These are phyloP conservation scores for Dryas integrifolia DNA, from an alignment of 331 rosid genomes.

Conservation along the genomic window DNA sequence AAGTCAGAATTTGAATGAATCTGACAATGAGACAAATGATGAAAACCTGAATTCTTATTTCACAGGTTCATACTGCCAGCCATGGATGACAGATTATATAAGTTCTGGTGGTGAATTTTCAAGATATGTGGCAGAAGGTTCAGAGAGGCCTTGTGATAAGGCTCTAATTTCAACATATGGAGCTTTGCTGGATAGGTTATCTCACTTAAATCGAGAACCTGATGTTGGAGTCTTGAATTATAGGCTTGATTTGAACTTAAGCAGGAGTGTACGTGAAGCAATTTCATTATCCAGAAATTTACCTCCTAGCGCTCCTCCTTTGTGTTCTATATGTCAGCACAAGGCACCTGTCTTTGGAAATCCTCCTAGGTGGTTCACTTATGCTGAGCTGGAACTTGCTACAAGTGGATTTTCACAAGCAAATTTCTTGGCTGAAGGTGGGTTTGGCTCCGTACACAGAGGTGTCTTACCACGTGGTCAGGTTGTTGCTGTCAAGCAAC, in stretches of 20 bases:
- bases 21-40: slow-evolving; percentile 56
- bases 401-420: slow-evolving; percentile 77
- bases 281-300: slow-evolving; percentile 52
- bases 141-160: slow-evolving; percentile 38
- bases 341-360: slow-evolving; percentile 88
- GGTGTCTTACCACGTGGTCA: slow-evolving; percentile 73
- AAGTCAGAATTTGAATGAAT: slow-evolving; percentile 42
- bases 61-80: slow-evolving; percentile 57
- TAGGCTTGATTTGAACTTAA: slow-evolving; percentile 57
- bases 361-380: slow-evolving; percentile 95
- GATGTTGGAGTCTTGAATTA: slow-evolving; percentile 40
- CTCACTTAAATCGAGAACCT: slow-evolving; percentile 58
- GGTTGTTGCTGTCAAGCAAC: slow-evolving; percentile 89
- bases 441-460: slow-evolving; percentile 93
- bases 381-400: slow-evolving; percentile 74
- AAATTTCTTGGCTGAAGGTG: slow-evolving; percentile 98
- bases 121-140: slow-evolving; percentile 34
- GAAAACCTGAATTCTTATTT: slow-evolving; percentile 58
- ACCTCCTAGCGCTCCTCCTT: slow-evolving; percentile 84
- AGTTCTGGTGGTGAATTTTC: slow-evolving; percentile 48
- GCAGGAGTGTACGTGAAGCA: slow-evolving; percentile 79
- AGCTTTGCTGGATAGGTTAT: slow-evolving; percentile 54
- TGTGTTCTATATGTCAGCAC: slow-evolving; percentile 96
- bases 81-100: slow-evolving; percentile 58
- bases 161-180: slow-evolving; percentile 48